Evolutionary conservation across 2,329 filamentous ascomycete species (phyloP).

Genomic region (Colletotrichum graminicola): DNA sequence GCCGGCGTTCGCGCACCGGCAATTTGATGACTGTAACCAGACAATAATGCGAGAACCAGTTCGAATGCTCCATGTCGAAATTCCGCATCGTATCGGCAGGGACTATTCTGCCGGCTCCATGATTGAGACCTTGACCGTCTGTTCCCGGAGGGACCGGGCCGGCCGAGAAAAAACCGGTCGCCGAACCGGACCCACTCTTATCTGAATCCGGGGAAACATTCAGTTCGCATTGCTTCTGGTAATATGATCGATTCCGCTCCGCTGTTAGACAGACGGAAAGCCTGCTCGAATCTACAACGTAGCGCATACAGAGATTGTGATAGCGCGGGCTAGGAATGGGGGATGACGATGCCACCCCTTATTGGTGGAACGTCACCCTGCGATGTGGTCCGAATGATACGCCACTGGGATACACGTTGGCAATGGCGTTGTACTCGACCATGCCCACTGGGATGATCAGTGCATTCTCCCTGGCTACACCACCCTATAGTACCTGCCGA

Average conservation of each 20-base stretch:
- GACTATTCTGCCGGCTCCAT: neutral
- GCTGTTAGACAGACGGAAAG: neutral
- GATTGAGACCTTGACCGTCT: neutral
- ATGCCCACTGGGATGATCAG: slow-evolving; percentile 50
- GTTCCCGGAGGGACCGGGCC: neutral
- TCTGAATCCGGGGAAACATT: neutral
- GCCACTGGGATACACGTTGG: neutral
- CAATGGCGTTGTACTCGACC: slow-evolving; percentile 54
- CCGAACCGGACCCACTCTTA: slow-evolving; percentile 8
- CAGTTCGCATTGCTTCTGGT: neutral
- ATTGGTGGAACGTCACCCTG: slow-evolving; percentile 54
- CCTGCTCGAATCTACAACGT: neutral
- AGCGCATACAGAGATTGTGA: neutral
- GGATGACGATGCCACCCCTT: slow-evolving; percentile 55
- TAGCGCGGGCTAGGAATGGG: neutral
- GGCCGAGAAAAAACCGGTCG: slow-evolving; percentile 14
- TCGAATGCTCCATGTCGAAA: neutral
- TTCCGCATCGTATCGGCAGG: neutral
- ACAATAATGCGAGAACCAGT: neutral
- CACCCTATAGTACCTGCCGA: slow-evolving; percentile 47
- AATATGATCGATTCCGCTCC: neutral
- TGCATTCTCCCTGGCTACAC: slow-evolving; percentile 45
- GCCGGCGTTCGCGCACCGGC: too few relatives aligned
- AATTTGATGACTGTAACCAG: neutral
- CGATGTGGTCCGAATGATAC: slow-evolving; percentile 53